These are phyloP conservation scores for Boletus rubescentipes DNA, from an alignment of 768 basidiomycete species.

Conservation along the genomic window DNA sequence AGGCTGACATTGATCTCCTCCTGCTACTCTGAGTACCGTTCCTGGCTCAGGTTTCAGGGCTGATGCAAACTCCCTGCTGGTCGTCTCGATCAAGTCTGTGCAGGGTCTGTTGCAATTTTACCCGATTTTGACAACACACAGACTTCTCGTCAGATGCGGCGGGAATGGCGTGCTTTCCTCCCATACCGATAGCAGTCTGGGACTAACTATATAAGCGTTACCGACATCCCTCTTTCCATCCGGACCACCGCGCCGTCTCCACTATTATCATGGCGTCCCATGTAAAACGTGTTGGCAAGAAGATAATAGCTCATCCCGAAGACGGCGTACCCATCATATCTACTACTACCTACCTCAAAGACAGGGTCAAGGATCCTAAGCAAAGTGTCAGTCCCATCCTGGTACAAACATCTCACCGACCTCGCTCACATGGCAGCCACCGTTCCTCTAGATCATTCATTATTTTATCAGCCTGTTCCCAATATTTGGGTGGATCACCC, in stretches of 20 bases:
- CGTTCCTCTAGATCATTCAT: conserved; percentile 43
- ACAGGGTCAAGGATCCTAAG: conserved; percentile 45
- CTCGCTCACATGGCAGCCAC: not conserved
- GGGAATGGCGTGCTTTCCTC: conserved; percentile 23
- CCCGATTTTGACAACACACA: too few relatives aligned
- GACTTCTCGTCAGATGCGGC: conserved; percentile 1
- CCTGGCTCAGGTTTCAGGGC: not conserved
- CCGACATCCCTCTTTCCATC: not conserved
- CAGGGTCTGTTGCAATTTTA: too few relatives aligned
- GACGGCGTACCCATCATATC: conserved; percentile 58
- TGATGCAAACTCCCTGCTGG: too few relatives aligned
- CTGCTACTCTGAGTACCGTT: too few relatives aligned
- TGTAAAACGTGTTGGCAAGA: conserved; percentile 54
- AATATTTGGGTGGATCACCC: conserved; percentile 77
- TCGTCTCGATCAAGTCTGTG: too few relatives aligned
- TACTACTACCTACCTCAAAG: conserved; percentile 51
- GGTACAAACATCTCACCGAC: not conserved
- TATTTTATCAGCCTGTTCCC: conserved; percentile 83
- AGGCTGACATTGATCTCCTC: too few relatives aligned
- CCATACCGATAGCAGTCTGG: conserved; percentile 3
- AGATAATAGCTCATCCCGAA: conserved; percentile 60
- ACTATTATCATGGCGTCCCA: conserved; percentile 34
- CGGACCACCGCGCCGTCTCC: not conserved
- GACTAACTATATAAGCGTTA: not conserved
- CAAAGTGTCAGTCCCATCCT: conserved; percentile 38